Base-by-base conservation (phyloP, 1,284 basidiomycete genomes). In the Neonothopanus nambi region DNA sequence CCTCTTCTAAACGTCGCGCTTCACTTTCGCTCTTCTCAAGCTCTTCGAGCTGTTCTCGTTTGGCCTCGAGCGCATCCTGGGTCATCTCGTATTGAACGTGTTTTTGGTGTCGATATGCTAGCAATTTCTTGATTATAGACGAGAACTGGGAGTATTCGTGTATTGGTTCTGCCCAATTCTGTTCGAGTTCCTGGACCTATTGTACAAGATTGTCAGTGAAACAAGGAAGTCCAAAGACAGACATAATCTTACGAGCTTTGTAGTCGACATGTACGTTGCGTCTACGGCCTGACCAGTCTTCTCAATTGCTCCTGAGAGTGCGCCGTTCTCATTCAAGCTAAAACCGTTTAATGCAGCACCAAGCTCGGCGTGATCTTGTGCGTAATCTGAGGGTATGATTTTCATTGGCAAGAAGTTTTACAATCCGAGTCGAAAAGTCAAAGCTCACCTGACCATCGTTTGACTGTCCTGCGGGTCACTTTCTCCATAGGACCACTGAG, bases 61-160 rank as follows among this genome's bases (percentile, higher is more conserved):
- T 98, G 12, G 78, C 79, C 59, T 96, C 95, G 18, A 99, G 77
- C 26, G 82, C 81, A 65, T 98, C 96, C 67, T 95, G 91, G 0
- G 96, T 96, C 79, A 97, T 89, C 73, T 99, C 97, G 65, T 91
- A 95, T 69, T 99, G 97, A 11, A 96, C 91, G 62, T 99, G 95
- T 73, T 99, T 99, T 72, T 96, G 93, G 69, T 99, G 97, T 28
- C 97, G 87, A 74, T 97, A 99, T 1, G 86, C 86, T 48, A 99
- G 83, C 20, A 98, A 76, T 65, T 91, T 91, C 75, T 93, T 95
- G 73, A 99, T 97, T 63, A 98, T 95, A 11, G 82, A 77, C 7
- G 92, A 94, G 67, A 98, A 99, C 69, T 99, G 96, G 36, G 88
- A 79, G 70, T 99, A 99, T 67, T 98, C 95, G 65, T 97, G 91